Evolutionary conservation across 2,329 filamentous ascomycete genomes (phyloP), one percentile per base, ranked within the genome.

Genomic region (Metarhizium humberi): DNA sequence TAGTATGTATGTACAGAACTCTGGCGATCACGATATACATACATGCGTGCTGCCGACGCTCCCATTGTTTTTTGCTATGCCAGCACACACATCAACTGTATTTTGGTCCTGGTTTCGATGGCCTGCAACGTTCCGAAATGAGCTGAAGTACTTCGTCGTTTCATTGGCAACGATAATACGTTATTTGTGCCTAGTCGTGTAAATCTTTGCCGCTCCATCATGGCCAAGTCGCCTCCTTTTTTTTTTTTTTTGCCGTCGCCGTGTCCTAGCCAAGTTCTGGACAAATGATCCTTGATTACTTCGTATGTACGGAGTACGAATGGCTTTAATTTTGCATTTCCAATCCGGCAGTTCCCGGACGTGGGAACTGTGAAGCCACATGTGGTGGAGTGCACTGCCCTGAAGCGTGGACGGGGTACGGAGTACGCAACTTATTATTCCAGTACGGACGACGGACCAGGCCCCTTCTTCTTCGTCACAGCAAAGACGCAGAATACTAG

Each of bases 21-120:
- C 25, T 25, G 38, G 11, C 5, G 38, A 40, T 2, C 32, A 7
- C 38, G 38, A 40, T 40, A 16, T 16, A 16, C 11, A 16, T 16
- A 16, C 11, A 11, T 16, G 75, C 79, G 2, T 81, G 73, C 50
- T 87, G 11, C 14, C 13, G 11, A 40, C 5, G 13, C 32, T 40
- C 4, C 4, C 2, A 40, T 40, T 16, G 20, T 7, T 16, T 16
- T 16, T 40, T 40, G 38, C 38, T 48, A 30, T 11, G 11, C 45
- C 13, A 20, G 45, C 45, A 48, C 45, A 6, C 45, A 25, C 45
- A 48, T 29, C 25, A n/a, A 20, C 13, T 48, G 45, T 18, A 30
- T n/a, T 4, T 14, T 14, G 25, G 45, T 16, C 6, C 20, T 4
- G 13, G 18, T 20, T 48, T 48, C 13, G 45, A 30, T 48, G 20